Evolutionary conservation across 1,284 basidiomycete species (phyloP), one percentile per base, ranked within the genome.

Genomic region (Irpex rosettiformis): DNA sequence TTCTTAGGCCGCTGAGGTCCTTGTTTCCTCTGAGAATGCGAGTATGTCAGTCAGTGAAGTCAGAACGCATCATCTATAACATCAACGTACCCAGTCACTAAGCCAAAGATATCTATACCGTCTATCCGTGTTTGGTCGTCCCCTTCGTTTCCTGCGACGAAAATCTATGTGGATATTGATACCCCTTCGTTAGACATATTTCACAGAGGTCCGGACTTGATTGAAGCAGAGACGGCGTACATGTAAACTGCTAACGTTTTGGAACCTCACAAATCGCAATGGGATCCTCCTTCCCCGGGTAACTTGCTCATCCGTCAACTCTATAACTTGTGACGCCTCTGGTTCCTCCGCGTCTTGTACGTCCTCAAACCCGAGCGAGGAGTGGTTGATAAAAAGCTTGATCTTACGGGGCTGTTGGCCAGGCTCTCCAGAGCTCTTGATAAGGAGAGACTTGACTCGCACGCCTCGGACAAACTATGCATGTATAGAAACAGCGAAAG

Each of bases 51-150:
- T 7, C 13, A 8, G n/a, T n/a, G n/a, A n/a, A 2, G 10, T 5
- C 49, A 3, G 22, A 16, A 11, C 4, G 7, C 30, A 30, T 37
- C 1, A 29, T 54, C 48, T 28, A 0, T 45, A 49, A 28, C 7
- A 21, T 45, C 2, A 5, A 79, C 86, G 54, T 67, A 87, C 83
- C 84, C 83, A n/a, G 83, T 77, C 5, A 84, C 77, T 18, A 81
- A 67, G 4, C 92, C 92, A 54, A 87, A 81, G 11, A 93, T 69
- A 69, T 94, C 91, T 55, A 94, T 76, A 24, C 77, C 82, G 70
- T 93, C 89, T 63, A 94, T 89, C 45, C 88, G 79, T 16, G 92
- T 93, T 64, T 84, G 82, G 52, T 93, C 89, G 54, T 84, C 84
- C 10, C 83, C 88, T 63, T 91, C 88, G 67, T 94, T 94, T 24